A percentile compares a stretch with the other conserved stretches of the same genome.
These are phyloP conservation scores for Ustilago trichophora DNA, from an alignment of 1,284 basidiomycete genomes.

Conservation along the genomic window DNA sequence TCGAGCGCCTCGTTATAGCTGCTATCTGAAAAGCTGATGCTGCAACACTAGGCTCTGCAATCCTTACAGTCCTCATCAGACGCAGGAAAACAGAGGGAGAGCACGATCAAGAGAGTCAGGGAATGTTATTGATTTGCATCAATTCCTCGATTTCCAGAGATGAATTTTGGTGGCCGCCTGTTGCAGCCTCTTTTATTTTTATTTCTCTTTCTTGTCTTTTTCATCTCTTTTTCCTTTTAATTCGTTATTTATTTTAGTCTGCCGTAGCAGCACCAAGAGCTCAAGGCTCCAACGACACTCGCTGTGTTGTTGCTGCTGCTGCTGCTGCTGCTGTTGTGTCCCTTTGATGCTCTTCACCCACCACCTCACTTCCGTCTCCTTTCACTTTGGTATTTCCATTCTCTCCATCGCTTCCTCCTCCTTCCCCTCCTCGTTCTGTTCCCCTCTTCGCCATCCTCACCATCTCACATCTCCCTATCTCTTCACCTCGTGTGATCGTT, in stretches of 20 bases:
- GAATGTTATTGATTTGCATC: too few relatives aligned
- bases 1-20: too few relatives aligned
- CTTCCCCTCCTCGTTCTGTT: constrained; percentile 5
- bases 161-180: not conserved
- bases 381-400: constrained; percentile 1
- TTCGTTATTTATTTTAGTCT: constrained; percentile 1
- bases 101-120: too few relatives aligned
- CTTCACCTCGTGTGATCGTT: not conserved
- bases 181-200: constrained; percentile 1
- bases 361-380: constrained; percentile 3
- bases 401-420: constrained; percentile 3
- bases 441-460: not conserved
- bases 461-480: not conserved
- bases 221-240: not conserved
- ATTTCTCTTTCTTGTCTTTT: not conserved
- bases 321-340: not conserved
- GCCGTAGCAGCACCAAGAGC: too few relatives aligned
- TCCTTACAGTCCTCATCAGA: too few relatives aligned
- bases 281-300: too few relatives aligned
- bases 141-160: too few relatives aligned
- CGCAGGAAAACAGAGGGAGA: too few relatives aligned
- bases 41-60: too few relatives aligned
- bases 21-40: too few relatives aligned
- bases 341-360: constrained; percentile 4
- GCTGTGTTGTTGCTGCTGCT: not conserved